Evolutionary conservation across 768 basidiomycete species (phyloP), one percentile per base, ranked within the genome.

Genomic region (Tricholoma matsutake): DNA sequence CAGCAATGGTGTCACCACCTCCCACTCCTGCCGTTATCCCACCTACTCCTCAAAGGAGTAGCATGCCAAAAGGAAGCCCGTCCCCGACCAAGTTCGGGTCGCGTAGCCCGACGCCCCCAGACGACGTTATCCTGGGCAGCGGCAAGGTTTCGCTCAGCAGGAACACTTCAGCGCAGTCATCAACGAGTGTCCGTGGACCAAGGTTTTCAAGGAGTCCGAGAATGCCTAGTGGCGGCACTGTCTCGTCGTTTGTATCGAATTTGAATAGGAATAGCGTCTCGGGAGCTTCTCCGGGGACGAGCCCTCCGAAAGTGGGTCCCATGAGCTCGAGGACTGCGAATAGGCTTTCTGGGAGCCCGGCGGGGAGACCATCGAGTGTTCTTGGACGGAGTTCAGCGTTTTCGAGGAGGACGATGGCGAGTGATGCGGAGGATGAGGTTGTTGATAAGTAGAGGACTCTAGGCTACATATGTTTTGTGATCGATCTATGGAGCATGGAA

Each of bases 401-500:
- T 58, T 86, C 89, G 57, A 82, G 89, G 68, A 82, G 89, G 71
- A 91, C 90, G 54, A 88, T 89, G 87, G 89, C 87, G 43, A 90
- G 88, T 68, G 91, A 92, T 68, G 90, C 90, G 35, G 91, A 93
- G 70, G 91, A 92, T 63, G 84, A 88, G 64, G 76, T 89, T 60
- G 78, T 88, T 25, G 81, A 68, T 4, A 70, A 35, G 62, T 69
- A 62, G 9, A 22, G 20, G 45, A 25, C 22, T 25, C 22, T 25
- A 25, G 22, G 22, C 22, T 25, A 3, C 22, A 25, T 25, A 25
- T 25, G 22, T 25, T n/a, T 22, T 45, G 11, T 56, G 28, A 16
- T 10, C 32, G 35, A 43, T 56, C 25, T 56, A 56, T 56, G 55
- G 39, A 57, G 11, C 28, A 29, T 29, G 28, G 49, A 7, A 29